These are phyloP conservation scores for Irpex rosettiformis DNA, from an alignment of 1,284 basidiomycete species.

Conservation along the genomic window DNA sequence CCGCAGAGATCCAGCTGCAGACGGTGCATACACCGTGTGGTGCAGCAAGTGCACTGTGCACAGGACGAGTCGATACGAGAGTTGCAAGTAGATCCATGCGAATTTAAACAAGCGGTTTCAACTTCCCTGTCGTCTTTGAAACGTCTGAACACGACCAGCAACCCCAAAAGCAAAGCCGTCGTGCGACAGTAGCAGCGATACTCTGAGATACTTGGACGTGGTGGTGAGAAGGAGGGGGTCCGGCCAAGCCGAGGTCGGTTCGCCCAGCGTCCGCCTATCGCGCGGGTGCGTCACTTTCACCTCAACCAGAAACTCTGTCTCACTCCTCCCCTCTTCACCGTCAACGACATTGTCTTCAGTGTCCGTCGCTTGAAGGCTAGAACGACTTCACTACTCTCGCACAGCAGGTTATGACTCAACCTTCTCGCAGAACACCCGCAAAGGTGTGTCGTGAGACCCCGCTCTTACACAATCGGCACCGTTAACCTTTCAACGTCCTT, in stretches of 20 bases:
- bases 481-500: not conserved
- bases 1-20: not conserved
- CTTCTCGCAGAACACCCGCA: slow-evolving; percentile 10
- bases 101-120: too few species aligned
- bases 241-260: not conserved
- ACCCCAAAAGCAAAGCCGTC: too few species aligned
- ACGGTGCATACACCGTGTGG: too few species aligned
- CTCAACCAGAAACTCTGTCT: not conserved
- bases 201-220: not conserved
- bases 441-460: slow-evolving; percentile 12
- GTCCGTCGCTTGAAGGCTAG: not conserved
- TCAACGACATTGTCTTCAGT: not conserved
- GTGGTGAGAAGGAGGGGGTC: not conserved
- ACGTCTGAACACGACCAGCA: too few species aligned
- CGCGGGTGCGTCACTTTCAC: not conserved
- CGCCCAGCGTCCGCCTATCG: not conserved
- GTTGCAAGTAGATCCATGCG: too few species aligned
- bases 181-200: not conserved
- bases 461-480: not conserved
- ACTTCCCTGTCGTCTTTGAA: too few species aligned
- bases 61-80: too few species aligned
- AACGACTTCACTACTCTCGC: not conserved
- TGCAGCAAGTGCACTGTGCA: too few species aligned
- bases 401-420: not conserved
- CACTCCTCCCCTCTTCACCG: not conserved